phyloP scores from a whole-genome alignment of 345 rosid genomes.

The Microthlaspi erraticum region DNA sequence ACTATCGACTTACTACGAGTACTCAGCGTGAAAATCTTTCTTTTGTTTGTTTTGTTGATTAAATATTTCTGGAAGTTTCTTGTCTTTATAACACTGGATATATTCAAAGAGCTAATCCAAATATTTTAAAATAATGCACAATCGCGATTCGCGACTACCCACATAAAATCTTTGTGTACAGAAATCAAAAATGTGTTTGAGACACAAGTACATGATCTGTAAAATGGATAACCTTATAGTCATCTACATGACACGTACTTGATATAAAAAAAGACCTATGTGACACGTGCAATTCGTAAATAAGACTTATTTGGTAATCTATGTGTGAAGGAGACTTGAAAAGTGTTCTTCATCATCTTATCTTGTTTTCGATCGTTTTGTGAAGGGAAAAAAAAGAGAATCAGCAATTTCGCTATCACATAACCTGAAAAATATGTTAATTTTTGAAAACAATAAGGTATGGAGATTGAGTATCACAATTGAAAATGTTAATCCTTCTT shows the following conservation, averaged over 20 bases:
- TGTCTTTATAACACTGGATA: too few relatives aligned
- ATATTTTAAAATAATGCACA: not conserved
- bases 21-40: too few relatives aligned
- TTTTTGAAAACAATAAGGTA: not conserved
- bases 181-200: conserved; percentile 6
- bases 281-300: not conserved
- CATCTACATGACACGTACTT: conserved; percentile 21
- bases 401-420: conserved; percentile 22
- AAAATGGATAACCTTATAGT: conserved; percentile 15
- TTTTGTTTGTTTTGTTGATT: too few relatives aligned
- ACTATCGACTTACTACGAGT: not conserved
- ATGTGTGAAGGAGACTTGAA: conserved; percentile 16
- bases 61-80: too few relatives aligned
- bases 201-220: conserved; percentile 30
- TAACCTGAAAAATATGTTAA: not conserved
- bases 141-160: not conserved
- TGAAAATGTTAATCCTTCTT: not conserved
- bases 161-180: conserved; percentile 32
- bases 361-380: conserved; percentile 22
- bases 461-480: conserved; percentile 3
- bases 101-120: not conserved
- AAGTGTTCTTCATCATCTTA: conserved; percentile 20
- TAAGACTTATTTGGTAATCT: conserved; percentile 15
- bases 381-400: conserved; percentile 2
- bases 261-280: too few relatives aligned